Evolutionary conservation across 192 early-diverging fungal species (phyloP).

Genomic region (Allomyces macrogynus): DNA sequence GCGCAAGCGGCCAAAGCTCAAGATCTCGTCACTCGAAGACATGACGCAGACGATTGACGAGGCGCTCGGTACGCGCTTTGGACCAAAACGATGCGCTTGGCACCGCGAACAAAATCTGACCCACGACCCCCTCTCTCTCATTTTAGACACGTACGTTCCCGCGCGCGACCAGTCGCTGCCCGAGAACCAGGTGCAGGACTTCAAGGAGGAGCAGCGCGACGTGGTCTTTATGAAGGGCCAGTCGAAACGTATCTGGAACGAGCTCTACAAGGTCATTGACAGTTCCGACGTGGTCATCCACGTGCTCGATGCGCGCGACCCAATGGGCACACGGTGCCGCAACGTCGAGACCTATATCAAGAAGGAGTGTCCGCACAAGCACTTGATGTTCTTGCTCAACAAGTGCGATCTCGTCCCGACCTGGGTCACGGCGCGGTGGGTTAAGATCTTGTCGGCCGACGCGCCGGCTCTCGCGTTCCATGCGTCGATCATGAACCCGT

Average conservation of each 20-base stretch:
- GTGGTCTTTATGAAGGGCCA: slow-evolving; percentile 84
- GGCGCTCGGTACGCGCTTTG: slow-evolving; percentile 25
- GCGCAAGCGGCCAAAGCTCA: slow-evolving; percentile 81
- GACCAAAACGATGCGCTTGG: slow-evolving; percentile 5
- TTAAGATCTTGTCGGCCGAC: slow-evolving; percentile 68
- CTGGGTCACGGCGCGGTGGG: slow-evolving; percentile 96
- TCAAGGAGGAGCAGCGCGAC: slow-evolving; percentile 52
- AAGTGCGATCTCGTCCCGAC: slow-evolving; percentile 98
- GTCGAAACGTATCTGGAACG: slow-evolving; percentile 94
- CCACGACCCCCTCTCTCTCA: background rate
- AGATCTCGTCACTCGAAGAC: slow-evolving; percentile 51
- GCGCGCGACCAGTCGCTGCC: slow-evolving; percentile 51
- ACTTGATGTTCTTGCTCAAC: slow-evolving; percentile 87
- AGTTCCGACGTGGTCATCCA: slow-evolving; percentile 90
- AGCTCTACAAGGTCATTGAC: slow-evolving; percentile 96
- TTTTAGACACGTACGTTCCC: slow-evolving; percentile 11
- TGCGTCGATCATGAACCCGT: slow-evolving; percentile 94
- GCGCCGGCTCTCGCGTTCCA: slow-evolving; percentile 97
- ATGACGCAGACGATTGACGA: slow-evolving; percentile 46
- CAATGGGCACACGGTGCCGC: slow-evolving; percentile 80
- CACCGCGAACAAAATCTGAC: background rate
- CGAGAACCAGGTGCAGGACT: slow-evolving; percentile 53
- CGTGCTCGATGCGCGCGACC: slow-evolving; percentile 95
- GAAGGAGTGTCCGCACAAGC: slow-evolving; percentile 88
- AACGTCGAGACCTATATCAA: slow-evolving; percentile 81